Percentiles rank a stretch among this genome's conserved stretches.
Conservation (phyloP, 768 basidiomycete genomes). For the Fomitopsis pulvina region DNA sequence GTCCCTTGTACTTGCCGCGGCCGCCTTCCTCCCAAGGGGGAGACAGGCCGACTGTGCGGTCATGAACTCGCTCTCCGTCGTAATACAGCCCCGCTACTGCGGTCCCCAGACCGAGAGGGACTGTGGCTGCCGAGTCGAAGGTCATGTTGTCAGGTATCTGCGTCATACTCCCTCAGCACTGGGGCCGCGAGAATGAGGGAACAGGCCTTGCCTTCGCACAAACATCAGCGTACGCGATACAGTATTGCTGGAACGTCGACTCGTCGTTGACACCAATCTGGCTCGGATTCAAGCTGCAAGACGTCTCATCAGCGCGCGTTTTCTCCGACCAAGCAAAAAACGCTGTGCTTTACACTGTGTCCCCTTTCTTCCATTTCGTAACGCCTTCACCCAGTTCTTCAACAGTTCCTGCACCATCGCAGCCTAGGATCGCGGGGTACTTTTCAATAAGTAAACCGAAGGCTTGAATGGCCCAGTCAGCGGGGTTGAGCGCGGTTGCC, state of each 20-base stretch:
- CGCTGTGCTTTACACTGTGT: slow-evolving; percentile 25
- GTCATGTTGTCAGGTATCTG: slow-evolving; percentile 32
- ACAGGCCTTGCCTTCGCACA: slow-evolving; percentile 16
- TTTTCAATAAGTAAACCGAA: slow-evolving; percentile 24
- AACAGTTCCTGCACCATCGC: slow-evolving; percentile 34
- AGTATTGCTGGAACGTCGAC: slow-evolving; percentile 23
- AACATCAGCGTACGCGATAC: slow-evolving; percentile 20
- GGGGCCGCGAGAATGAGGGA: no score
- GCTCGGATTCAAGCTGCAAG: slow-evolving; percentile 1
- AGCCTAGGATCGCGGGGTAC: slow-evolving; percentile 32
- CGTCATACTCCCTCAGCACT: neutral
- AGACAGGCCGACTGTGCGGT: slow-evolving; percentile 1
- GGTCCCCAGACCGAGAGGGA: slow-evolving; percentile 33
- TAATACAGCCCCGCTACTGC: slow-evolving; percentile 31
- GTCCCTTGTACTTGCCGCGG: slow-evolving; percentile 10
- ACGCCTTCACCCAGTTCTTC: slow-evolving; percentile 35
- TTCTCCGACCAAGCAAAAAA: neutral
- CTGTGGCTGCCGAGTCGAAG: slow-evolving; percentile 34
- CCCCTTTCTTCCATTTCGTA: slow-evolving; percentile 29
- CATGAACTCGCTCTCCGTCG: neutral
- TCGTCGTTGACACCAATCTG: neutral
- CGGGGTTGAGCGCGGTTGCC: slow-evolving; percentile 26
- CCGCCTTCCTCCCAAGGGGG: slow-evolving; percentile 14
- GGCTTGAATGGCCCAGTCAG: slow-evolving; percentile 28
- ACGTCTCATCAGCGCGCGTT: neutral